These are phyloP conservation scores for Anthoceros angustus DNA, from an alignment of 225 moss, liverwort and hornwort genomes.

Conservation along the genomic window DNA sequence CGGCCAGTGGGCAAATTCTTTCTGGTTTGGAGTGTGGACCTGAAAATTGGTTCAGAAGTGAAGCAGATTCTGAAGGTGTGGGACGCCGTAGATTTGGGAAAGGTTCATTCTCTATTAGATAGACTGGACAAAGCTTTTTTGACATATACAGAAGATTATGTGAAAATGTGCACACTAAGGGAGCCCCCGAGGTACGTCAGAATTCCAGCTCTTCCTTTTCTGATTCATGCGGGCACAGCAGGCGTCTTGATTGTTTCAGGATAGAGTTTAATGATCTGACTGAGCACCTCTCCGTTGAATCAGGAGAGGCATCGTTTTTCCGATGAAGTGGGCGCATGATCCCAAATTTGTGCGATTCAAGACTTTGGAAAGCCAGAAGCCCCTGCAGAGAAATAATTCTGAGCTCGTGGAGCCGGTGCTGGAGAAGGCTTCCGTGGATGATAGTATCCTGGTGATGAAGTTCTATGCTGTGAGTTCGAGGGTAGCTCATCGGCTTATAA, in stretches of 20 bases:
- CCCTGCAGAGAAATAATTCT: not conserved
- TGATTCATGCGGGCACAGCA: too few relatives aligned
- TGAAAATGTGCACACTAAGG: slow-evolving; percentile 21
- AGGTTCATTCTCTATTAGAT: slow-evolving; percentile 16
- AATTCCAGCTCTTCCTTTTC: too few relatives aligned
- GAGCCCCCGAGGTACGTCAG: too few relatives aligned
- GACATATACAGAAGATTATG: slow-evolving; percentile 23
- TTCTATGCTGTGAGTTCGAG: slow-evolving; percentile 38
- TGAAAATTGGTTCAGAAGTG: slow-evolving; percentile 12
- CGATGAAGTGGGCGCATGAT: not conserved
- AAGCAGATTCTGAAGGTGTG: slow-evolving; percentile 37
- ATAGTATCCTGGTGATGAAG: slow-evolving; percentile 41
- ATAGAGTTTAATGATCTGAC: too few relatives aligned
- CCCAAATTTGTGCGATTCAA: not conserved
- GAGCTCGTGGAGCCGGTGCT: not conserved
- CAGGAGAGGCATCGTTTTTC: not conserved
- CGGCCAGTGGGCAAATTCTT: slow-evolving; percentile 18
- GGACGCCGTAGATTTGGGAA: slow-evolving; percentile 19
- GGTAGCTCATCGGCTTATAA: slow-evolving; percentile 31
- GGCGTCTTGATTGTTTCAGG: too few relatives aligned
- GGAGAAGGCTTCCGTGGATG: slow-evolving; percentile 30
- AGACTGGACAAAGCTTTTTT: slow-evolving; percentile 32
- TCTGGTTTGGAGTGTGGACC: slow-evolving; percentile 41
- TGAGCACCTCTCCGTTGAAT: too few relatives aligned
- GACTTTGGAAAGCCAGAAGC: not conserved